These are phyloP conservation scores for Erodium texanum DNA, from an alignment of 441 rosid species.

Conservation along the genomic window DNA sequence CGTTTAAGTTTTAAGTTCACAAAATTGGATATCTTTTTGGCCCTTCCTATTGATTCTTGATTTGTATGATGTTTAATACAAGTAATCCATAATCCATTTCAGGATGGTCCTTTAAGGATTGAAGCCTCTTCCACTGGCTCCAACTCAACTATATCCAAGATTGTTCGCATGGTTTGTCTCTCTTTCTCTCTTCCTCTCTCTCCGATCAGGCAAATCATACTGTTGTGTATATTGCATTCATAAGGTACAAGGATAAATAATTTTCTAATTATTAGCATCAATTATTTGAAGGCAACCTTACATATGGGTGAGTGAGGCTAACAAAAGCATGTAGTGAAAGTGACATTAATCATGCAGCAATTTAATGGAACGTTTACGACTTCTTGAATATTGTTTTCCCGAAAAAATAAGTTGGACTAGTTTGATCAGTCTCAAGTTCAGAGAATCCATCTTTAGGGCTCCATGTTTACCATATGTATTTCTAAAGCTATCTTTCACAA, in stretches of 20 bases:
- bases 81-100: conserved; percentile 19
- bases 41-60: not conserved
- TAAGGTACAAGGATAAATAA: not conserved
- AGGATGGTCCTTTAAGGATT: conserved; percentile 94
- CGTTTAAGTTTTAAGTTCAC: too few relatives aligned
- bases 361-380: not conserved
- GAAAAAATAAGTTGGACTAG: not conserved
- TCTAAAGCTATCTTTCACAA: not conserved
- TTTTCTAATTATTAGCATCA: not conserved
- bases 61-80: too few relatives aligned
- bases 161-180: conserved; percentile 66
- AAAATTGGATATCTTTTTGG: too few relatives aligned
- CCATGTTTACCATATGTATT: not conserved
- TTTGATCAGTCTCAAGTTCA: not conserved
- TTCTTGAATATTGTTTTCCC: not conserved
- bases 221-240: not conserved
- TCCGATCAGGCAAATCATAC: not conserved
- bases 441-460: not conserved
- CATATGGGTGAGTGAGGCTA: not conserved
- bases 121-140: conserved; percentile 80
- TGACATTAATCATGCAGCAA: too few relatives aligned
- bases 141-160: conserved; percentile 80
- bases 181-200: not conserved
- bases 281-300: not conserved
- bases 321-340: not conserved